Conservation (phyloP, 163 green algal species). For the Chloromonas sp. region DNA sequence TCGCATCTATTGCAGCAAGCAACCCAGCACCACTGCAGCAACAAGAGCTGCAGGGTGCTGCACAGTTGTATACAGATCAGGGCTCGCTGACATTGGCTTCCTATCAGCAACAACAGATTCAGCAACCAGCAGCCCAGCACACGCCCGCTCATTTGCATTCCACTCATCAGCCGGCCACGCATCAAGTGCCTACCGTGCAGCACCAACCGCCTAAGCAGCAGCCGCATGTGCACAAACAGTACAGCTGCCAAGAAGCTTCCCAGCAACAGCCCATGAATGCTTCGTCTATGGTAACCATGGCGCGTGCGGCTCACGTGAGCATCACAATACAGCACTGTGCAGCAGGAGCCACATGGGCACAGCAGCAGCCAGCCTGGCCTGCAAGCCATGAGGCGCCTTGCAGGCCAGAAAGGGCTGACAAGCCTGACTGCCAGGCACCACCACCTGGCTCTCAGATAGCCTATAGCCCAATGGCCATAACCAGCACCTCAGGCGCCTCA, state of each 20-base stretch:
- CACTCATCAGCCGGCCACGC: background rate
- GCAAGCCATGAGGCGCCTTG: background rate
- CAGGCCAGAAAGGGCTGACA: background rate
- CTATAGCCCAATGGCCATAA: conserved; percentile 5
- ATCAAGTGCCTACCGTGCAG: background rate
- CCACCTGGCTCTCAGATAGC: background rate
- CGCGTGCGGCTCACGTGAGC: background rate
- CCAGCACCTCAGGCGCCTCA: background rate
- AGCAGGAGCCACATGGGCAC: background rate
- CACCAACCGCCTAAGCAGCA: background rate
- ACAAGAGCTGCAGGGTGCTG: too few species aligned
- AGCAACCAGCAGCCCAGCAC: too few species aligned
- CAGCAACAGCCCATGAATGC: background rate
- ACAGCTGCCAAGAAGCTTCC: too few species aligned
- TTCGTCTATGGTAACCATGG: background rate
- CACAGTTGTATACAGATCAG: too few species aligned
- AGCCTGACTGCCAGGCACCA: background rate
- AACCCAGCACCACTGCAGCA: too few species aligned
- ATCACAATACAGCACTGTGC: background rate
- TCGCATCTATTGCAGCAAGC: too few species aligned
- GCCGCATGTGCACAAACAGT: too few species aligned
- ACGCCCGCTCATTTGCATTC: background rate
- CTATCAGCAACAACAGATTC: too few species aligned
- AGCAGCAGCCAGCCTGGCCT: background rate
- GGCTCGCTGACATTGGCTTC: too few species aligned